These are phyloP conservation scores for Vitis hybrid DNA, from an alignment of 177 flowering plant species.

Conservation along the genomic window DNA sequence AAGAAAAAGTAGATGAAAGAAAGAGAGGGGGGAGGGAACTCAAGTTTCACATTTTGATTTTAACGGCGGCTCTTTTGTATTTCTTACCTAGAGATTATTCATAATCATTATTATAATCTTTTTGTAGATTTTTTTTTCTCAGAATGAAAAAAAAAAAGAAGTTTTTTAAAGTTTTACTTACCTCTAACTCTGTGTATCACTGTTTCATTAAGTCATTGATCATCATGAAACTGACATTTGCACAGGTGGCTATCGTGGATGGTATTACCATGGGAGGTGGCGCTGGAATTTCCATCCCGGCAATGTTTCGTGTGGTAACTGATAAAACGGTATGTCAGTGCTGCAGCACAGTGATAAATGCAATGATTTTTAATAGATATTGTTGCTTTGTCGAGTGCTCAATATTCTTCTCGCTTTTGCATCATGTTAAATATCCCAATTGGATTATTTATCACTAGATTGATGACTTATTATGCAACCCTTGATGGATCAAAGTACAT, in stretches of 20 bases:
- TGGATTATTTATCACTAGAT: too few species aligned
- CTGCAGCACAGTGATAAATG: background rate
- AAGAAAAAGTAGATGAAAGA: too few species aligned
- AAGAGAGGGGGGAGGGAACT: too few species aligned
- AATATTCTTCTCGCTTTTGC: background rate
- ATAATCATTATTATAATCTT: too few species aligned
- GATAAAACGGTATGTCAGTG: constrained; percentile 77
- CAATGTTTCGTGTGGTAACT: constrained; percentile 78
- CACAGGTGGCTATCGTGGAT: constrained; percentile 85
- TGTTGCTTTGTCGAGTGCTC: background rate
- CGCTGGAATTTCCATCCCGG: constrained; percentile 84
- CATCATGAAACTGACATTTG: background rate
- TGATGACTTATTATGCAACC: too few species aligned
- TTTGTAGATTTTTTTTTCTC: too few species aligned
- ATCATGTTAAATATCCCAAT: too few species aligned
- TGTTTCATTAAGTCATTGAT: background rate
- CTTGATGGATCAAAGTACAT: too few species aligned
- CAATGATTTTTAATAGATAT: background rate
- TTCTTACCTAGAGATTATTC: too few species aligned
- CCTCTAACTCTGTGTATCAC: background rate
- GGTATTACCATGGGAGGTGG: constrained; percentile 91
- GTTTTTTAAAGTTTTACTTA: background rate
- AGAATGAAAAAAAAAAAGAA: background rate
- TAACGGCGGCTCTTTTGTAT: too few species aligned
- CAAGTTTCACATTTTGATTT: too few species aligned